Conservation (phyloP, 352 stramenopile species). For the Globisporangium irregulare region DNA sequence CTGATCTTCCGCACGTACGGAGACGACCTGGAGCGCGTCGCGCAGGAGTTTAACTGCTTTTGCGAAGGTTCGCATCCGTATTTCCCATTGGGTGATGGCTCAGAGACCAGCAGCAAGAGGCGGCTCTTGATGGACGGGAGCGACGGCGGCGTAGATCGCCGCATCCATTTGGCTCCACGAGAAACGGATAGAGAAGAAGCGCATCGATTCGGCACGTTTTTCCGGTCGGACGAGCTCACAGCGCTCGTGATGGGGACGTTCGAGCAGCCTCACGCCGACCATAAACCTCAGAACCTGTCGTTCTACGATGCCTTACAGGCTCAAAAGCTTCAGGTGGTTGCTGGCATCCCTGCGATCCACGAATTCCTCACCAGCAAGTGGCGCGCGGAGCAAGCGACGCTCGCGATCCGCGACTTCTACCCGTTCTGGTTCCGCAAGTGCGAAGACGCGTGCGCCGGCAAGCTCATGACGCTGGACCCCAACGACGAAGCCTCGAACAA, state of each 20-base stretch:
- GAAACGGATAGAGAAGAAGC: not conserved
- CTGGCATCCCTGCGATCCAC: conserved; percentile 48
- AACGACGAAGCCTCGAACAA: conserved; percentile 16
- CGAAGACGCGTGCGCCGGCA: conserved; percentile 49
- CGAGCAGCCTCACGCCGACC: conserved; percentile 38
- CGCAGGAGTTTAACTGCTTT: conserved; percentile 77
- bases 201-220: conserved; percentile 63
- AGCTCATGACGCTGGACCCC: conserved; percentile 51
- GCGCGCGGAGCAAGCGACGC: conserved; percentile 45
- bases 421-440: conserved; percentile 62
- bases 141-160: conserved; percentile 41
- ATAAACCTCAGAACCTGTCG: conserved; percentile 11
- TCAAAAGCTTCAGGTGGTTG: conserved; percentile 26
- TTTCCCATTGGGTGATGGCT: conserved; percentile 21
- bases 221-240: conserved; percentile 42
- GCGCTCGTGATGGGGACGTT: conserved; percentile 74
- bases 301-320: conserved; percentile 34
- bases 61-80: conserved; percentile 64
- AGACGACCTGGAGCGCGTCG: conserved; percentile 63
- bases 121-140: conserved; percentile 50
- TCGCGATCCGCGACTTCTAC: conserved; percentile 78
- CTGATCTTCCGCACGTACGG: conserved; percentile 79
- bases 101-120: not conserved
- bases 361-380: conserved; percentile 46
- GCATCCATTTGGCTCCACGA: conserved; percentile 35